phyloP scores from a whole-genome alignment of 1,284 basidiomycete genomes.

The Cutaneotrichosporon sp. region DNA sequence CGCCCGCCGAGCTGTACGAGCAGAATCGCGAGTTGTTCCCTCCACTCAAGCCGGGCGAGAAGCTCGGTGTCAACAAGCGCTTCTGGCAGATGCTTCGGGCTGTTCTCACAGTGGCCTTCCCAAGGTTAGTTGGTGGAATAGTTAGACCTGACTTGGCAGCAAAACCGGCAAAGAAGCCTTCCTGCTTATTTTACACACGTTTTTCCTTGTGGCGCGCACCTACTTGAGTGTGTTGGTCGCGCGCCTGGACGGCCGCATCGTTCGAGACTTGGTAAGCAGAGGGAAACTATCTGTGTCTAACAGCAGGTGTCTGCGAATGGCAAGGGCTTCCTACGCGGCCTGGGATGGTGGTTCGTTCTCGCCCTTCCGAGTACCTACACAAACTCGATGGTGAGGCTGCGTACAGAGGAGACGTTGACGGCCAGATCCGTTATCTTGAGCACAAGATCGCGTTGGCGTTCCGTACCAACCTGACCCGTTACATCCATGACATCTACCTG shows the following conservation, averaged over 20 bases:
- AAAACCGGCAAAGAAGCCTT: conserved; percentile 72
- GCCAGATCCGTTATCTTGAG: conserved; percentile 82
- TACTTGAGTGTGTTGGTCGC: conserved; percentile 85
- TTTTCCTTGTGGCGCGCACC: conserved; percentile 83
- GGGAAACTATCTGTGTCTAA: background rate
- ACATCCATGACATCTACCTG: conserved; percentile 90
- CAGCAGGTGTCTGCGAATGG: conserved; percentile 73
- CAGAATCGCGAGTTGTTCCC: conserved; percentile 39
- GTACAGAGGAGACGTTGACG: background rate
- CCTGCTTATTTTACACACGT: conserved; percentile 75
- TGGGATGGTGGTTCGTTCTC: conserved; percentile 85
- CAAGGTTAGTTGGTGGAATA: conserved; percentile 37
- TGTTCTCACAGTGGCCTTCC: conserved; percentile 74
- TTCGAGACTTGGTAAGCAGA: conserved; percentile 70
- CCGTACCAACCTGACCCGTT: conserved; percentile 82
- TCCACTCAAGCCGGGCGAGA: conserved; percentile 52
- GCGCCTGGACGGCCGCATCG: conserved; percentile 83
- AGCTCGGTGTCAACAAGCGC: conserved; percentile 71
- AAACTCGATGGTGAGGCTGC: conserved; percentile 75
- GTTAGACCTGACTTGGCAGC: conserved; percentile 40
- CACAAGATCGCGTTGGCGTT: conserved; percentile 82
- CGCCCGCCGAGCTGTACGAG: conserved; percentile 34
- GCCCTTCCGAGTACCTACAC: conserved; percentile 93
- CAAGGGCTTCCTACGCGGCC: conserved; percentile 75
- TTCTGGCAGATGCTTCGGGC: conserved; percentile 78